Base-by-base conservation (phyloP, 1,284 basidiomycete species). In the Ceratobasidium sp. region DNA sequence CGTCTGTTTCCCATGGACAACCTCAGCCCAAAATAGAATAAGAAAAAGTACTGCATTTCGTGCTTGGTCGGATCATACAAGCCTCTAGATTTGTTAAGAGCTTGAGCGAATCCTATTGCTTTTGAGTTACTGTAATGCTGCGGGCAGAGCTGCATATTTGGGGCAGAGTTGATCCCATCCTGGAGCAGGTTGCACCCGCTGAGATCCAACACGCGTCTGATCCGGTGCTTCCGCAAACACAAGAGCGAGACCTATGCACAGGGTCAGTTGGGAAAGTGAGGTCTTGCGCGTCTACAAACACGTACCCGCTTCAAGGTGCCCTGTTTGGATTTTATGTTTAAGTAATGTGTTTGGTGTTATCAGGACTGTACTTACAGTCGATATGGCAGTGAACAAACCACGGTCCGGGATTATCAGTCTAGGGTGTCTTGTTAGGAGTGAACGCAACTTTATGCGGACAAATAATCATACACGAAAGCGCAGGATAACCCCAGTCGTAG, bases 351-450 rank as follows among this genome's bases (percentile, higher is more conserved):
- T n/a, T n/a, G n/a, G n/a, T n/a, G n/a, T 33, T 12, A 15, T 20
- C 10, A 56, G 1, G 38, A 26, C 28, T 5, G n/a, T 28, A 44
- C 71, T 64, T 38, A 76, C 73, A 76, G 52, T 76, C 73, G 26
- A 76, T 76, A n/a, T 76, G 73, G 52, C 73, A 76, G 38, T 76
- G 94, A 83, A 95, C 90, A 80, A 95, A 85, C 94, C 95, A 96
- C 1, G 89, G 90, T 7, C 95, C 95, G 0, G 95, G 95, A 84
- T 96, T 96, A 82, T 96, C 92, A 0, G 93, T 92, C 73, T 76
- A n/a, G n/a, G n/a, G n/a, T n/a, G n/a, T n/a, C n/a, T n/a, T n/a
- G n/a, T n/a, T n/a, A n/a, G n/a, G n/a, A n/a, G n/a, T n/a, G n/a
- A n/a, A n/a, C n/a, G n/a, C n/a, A n/a, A n/a, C n/a, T n/a, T n/a